Conservation (phyloP, 306 rosid species). For the Begonia masoniana region DNA sequence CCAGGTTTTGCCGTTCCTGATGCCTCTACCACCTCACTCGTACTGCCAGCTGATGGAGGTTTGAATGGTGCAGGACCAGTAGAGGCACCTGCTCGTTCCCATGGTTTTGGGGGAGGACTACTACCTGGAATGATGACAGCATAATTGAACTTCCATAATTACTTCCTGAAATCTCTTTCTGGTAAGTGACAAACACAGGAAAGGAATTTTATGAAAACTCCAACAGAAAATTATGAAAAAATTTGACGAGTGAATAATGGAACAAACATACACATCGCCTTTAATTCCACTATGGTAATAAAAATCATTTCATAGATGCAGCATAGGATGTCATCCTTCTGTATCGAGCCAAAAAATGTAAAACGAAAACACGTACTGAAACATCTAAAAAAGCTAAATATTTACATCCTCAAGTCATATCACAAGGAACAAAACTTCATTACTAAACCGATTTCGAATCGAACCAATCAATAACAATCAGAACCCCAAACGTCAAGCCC, state of each 20-base stretch:
- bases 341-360: too few relatives aligned
- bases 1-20: constrained; percentile 95
- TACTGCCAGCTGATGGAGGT: constrained; percentile 74
- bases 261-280: background rate
- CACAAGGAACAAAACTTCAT: too few relatives aligned
- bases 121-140: constrained; percentile 33
- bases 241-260: background rate
- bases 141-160: constrained; percentile 3
- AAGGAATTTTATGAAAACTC: background rate
- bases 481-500: too few relatives aligned
- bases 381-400: too few relatives aligned
- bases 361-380: too few relatives aligned
- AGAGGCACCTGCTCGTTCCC: constrained; percentile 82
- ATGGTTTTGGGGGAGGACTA: constrained; percentile 82
- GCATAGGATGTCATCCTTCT: too few relatives aligned
- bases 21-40: constrained; percentile 90
- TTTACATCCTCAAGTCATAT: too few relatives aligned
- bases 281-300: background rate
- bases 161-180: too few relatives aligned
- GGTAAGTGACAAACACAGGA: background rate
- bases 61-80: constrained; percentile 81
- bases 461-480: too few relatives aligned
- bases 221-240: background rate
- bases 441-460: too few relatives aligned
- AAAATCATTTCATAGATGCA: background rate